Base-by-base conservation (phyloP, 148 eudicot species). In the Rhododendron molle region DNA sequence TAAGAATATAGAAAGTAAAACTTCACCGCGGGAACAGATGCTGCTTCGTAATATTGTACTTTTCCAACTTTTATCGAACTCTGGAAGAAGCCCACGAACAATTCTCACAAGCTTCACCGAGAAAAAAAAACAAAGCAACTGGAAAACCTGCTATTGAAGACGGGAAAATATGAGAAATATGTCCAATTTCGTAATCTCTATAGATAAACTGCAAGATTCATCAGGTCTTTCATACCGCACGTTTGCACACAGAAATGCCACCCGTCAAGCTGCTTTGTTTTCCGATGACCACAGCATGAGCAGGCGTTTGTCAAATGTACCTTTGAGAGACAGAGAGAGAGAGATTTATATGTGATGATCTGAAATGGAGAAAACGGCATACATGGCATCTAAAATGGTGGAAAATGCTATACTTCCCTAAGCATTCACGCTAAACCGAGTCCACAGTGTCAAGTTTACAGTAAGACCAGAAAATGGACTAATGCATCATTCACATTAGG, bases 251-350 rank as follows among this genome's bases (percentile, higher is more conserved):
- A 76, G 67, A 87, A 83, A 78, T 88, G 87, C 90, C 88, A 90
- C 92, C 89, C 83, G 78, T 88, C 91, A 92, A 71, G 88, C 89
- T 89, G 90, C 89, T 71, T 38, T 74, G 67, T 82, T 85, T 85
- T 81, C 58, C 80, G 26, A 77, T 76, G 73, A 85, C 81, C 81
- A 81, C 88, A 90, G 90, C 89, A 89, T 85, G 90, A 91, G 85
- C 90, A 86, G 90, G 93, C 81, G 86, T 88, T 89, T 83, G 78
- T 83, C 65, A 80, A 74, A 89, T 60, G 76, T 86, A 88, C 91
- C 89, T 40, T 40, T 89, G 83, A 47, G 30, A 38, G 26, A 67
- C 16, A 49, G 4, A 77, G 54, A 50, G 54, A 50, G 60, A 54
- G 60, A 58, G 65, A 58, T 1, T 58, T 20, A 58, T 36, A 78